Conservation (phyloP, 2,329 filamentous ascomycete genomes). For the Xylogone sp. region DNA sequence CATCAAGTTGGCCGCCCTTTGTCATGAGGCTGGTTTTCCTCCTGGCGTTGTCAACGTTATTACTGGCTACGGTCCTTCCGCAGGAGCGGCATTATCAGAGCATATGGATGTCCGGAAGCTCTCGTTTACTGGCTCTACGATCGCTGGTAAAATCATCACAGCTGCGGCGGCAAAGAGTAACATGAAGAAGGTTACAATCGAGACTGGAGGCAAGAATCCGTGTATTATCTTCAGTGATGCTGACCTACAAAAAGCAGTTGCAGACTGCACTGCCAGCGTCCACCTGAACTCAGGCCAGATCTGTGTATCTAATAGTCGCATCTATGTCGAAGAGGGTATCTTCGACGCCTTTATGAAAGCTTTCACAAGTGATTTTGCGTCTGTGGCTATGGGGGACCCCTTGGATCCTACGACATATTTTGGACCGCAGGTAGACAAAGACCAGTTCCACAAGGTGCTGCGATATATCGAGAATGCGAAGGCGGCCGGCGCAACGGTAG, state of each 20-base stretch:
- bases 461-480: slow-evolving; percentile 59
- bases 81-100: slow-evolving; percentile 60
- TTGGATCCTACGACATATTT: slow-evolving; percentile 65
- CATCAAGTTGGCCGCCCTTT: slow-evolving; percentile 59
- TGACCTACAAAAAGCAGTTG: slow-evolving; percentile 59
- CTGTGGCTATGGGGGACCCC: slow-evolving; percentile 63
- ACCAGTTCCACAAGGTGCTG: slow-evolving; percentile 64
- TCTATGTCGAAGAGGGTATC: slow-evolving; percentile 55
- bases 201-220: slow-evolving; percentile 62
- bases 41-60: slow-evolving; percentile 71
- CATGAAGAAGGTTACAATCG: slow-evolving; percentile 58
- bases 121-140: slow-evolving; percentile 70
- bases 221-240: slow-evolving; percentile 59
- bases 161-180: slow-evolving; percentile 59
- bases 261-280: slow-evolving; percentile 50
- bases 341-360: slow-evolving; percentile 57
- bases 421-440: slow-evolving; percentile 65
- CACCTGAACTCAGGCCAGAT: slow-evolving; percentile 53
- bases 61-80: slow-evolving; percentile 63
- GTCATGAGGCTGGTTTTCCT: slow-evolving; percentile 69
- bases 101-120: slow-evolving; percentile 69
- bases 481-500: slow-evolving; percentile 55
- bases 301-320: slow-evolving; percentile 57
- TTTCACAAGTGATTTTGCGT: slow-evolving; percentile 54
- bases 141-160: slow-evolving; percentile 68